Evolutionary conservation across 1,284 basidiomycete genomes (phyloP).

Genomic region (Filobasidium uniguttulatum): DNA sequence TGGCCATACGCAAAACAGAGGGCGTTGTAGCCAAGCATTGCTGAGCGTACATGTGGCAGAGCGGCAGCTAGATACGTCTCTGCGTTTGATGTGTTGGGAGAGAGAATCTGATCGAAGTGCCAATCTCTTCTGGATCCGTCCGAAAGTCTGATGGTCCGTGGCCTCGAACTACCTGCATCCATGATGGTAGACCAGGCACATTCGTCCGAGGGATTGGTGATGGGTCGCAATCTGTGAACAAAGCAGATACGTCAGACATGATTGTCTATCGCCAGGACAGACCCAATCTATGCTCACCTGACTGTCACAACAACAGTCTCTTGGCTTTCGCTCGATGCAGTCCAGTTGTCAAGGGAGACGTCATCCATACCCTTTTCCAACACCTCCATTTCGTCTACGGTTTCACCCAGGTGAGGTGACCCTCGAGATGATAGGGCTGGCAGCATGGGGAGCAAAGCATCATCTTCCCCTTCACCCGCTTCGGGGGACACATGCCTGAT

Average conservation of each 20-base stretch:
- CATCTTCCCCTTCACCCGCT: constrained; percentile 4
- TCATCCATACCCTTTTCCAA: constrained; percentile 16
- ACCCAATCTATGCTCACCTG: constrained; percentile 42
- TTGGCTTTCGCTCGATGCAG: constrained; percentile 17
- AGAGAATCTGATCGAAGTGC: constrained; percentile 33
- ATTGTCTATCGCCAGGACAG: constrained; percentile 2
- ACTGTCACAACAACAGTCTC: constrained; percentile 82
- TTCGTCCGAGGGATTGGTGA: constrained; percentile 25
- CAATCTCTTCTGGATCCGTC: constrained; percentile 24
- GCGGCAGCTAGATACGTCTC: constrained; percentile 73
- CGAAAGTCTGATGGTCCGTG: constrained; percentile 12
- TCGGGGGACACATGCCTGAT: constrained; percentile 4
- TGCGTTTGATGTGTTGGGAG: constrained; percentile 55
- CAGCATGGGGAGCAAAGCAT: constrained; percentile 4
- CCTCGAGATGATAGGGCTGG: constrained; percentile 5
- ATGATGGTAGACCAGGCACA: constrained; percentile 28
- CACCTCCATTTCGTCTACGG: neutral
- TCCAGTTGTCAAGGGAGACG: neutral
- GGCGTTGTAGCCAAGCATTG: constrained; percentile 45
- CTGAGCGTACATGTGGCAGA: constrained; percentile 60
- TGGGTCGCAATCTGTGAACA: constrained; percentile 51
- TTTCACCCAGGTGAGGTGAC: no score
- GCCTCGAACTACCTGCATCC: constrained; percentile 18
- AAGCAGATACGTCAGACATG: neutral
- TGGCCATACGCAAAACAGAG: constrained; percentile 40